These are phyloP conservation scores for Blastobotrys elegans DNA, from an alignment of 1,139 yeast genomes.

Conservation along the genomic window DNA sequence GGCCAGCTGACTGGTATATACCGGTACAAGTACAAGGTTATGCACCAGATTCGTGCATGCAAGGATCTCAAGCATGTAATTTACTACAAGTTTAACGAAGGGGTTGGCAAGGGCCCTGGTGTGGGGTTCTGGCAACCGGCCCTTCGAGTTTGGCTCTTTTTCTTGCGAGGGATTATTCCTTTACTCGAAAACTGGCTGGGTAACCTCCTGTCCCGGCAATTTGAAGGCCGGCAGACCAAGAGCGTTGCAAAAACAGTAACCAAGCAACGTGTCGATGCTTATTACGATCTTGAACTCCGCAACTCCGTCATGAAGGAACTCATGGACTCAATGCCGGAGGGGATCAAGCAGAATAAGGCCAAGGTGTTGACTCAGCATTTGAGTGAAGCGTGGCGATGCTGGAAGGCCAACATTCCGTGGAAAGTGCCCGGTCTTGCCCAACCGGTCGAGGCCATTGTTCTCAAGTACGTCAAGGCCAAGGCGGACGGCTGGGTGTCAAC, in stretches of 20 bases:
- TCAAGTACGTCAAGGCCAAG: constrained; percentile 86
- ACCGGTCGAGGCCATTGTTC: constrained; percentile 81
- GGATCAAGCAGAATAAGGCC: constrained; percentile 80
- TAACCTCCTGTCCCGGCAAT: constrained; percentile 83
- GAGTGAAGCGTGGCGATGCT: constrained; percentile 98
- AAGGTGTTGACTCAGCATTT: constrained; percentile 87
- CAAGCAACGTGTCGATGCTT: constrained; percentile 91
- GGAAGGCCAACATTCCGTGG: constrained; percentile 99
- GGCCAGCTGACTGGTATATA: constrained; percentile 97
- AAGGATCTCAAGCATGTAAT: constrained; percentile 92
- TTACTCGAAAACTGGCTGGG: constrained; percentile 92
- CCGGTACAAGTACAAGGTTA: constrained; percentile 92
- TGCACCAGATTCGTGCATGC: constrained; percentile 97
- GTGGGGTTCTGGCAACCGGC: constrained; percentile 99
- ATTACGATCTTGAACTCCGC: constrained; percentile 86
- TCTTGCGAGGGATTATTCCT: constrained; percentile 91
- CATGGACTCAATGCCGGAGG: constrained; percentile 95
- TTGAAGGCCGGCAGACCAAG: constrained; percentile 90
- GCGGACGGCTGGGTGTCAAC: constrained; percentile 97
- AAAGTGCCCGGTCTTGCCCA: constrained; percentile 94
- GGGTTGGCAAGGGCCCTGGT: constrained; percentile 96
- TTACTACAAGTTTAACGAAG: constrained; percentile 71
- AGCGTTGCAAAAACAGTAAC: constrained; percentile 93
- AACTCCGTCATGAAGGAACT: constrained; percentile 96
- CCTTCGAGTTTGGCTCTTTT: constrained; percentile 95